Conservation (phyloP, 179 eudicot genomes). For the Carnegiea gigantea region DNA sequence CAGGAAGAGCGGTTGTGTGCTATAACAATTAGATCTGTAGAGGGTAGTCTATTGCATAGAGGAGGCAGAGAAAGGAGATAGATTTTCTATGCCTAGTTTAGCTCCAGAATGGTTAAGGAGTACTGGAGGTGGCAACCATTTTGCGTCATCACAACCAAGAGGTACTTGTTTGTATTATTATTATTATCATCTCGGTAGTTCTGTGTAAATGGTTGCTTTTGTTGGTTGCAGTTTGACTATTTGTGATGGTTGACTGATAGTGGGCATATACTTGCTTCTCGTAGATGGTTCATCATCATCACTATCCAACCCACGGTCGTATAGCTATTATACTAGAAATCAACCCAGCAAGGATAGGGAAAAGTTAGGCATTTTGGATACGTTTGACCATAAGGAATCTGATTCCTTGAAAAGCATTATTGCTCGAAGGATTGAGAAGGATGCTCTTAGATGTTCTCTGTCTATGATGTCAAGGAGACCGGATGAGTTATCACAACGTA, state of each 20-base stretch:
- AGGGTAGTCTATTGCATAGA: too few relatives aligned
- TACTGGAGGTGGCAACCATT: constrained; percentile 57
- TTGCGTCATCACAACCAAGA: constrained; percentile 42
- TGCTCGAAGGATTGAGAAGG: constrained; percentile 47
- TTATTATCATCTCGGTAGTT: background rate
- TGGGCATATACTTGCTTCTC: background rate
- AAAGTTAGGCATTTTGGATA: constrained; percentile 36
- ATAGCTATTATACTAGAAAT: constrained; percentile 52
- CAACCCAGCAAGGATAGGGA: constrained; percentile 57
- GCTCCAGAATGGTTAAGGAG: constrained; percentile 87
- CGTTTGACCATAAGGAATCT: constrained; percentile 46
- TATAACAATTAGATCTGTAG: too few relatives aligned
- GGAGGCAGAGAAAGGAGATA: too few relatives aligned
- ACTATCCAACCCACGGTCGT: constrained; percentile 36
- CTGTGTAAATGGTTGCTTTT: background rate
- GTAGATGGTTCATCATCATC: constrained; percentile 28
- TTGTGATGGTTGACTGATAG: background rate
- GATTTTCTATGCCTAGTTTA: constrained; percentile 44
- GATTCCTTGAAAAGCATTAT: constrained; percentile 43
- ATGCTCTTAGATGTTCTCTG: constrained; percentile 63
- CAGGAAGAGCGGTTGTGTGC: too few relatives aligned
- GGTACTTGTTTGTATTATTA: constrained; percentile 36
- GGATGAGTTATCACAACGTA: constrained; percentile 44
- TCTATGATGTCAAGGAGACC: constrained; percentile 56
- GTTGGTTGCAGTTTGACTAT: background rate